These are phyloP conservation scores for Dictyostelium capitatum DNA, from an alignment of 78 protist genomes.

Conservation along the genomic window DNA sequence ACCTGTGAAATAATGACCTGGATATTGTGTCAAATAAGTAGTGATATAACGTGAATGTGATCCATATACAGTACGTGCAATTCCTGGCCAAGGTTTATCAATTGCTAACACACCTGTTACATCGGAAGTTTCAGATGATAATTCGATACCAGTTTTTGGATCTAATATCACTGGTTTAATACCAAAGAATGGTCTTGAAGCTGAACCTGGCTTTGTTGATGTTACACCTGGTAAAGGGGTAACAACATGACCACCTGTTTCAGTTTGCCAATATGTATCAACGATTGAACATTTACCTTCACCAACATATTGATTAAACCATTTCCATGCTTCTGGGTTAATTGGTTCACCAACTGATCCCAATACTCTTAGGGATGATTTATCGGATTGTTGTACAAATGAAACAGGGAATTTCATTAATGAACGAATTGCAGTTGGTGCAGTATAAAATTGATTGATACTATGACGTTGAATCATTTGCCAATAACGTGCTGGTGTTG, in stretches of 20 bases:
- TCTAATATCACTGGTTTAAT: constrained; percentile 92
- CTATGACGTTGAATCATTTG: constrained; percentile 90
- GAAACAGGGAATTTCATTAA: constrained; percentile 91
- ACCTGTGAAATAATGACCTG: constrained; percentile 96
- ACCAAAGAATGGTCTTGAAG: constrained; percentile 97
- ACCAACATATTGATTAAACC: constrained; percentile 95
- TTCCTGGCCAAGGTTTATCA: constrained; percentile 94
- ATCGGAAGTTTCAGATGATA: constrained; percentile 69
- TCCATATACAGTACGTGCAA: constrained; percentile 90
- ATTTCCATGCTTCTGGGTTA: constrained; percentile 95
- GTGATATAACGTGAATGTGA: constrained; percentile 87
- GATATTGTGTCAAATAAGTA: constrained; percentile 87
- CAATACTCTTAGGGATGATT: constrained; percentile 87
- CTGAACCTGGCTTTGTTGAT: constrained; percentile 95
- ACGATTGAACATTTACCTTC: constrained; percentile 92
- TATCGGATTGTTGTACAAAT: constrained; percentile 74
- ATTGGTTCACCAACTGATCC: constrained; percentile 98
- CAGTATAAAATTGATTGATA: constrained; percentile 97
- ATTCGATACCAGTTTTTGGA: constrained; percentile 39
- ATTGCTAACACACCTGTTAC: constrained; percentile 86
- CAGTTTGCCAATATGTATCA: constrained; percentile 99
- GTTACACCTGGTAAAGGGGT: constrained; percentile 96
- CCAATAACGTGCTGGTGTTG: constrained; percentile 95
- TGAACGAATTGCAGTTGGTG: constrained; percentile 98
- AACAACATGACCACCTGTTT: constrained; percentile 96